Conservation (phyloP, 2,329 filamentous ascomycete genomes). For the Exophiala phaeomuriformis region DNA sequence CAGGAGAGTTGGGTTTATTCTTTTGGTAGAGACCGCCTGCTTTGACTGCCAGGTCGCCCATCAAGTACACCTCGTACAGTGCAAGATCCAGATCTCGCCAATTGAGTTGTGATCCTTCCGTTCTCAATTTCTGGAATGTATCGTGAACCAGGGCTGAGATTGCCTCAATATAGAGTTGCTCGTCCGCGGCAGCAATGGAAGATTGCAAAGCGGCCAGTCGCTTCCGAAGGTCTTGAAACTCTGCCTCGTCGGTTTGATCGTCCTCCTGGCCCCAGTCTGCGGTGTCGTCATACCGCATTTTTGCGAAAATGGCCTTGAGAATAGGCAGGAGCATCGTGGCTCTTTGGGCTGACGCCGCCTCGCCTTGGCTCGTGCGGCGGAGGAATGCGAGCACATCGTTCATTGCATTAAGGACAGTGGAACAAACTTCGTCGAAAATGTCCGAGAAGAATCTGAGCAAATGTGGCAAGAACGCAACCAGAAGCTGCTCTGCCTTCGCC, state of each 20-base stretch:
- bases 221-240: constrained; percentile 91
- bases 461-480: constrained; percentile 77
- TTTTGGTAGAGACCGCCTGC: constrained; percentile 84
- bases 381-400: constrained; percentile 89
- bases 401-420: constrained; percentile 85
- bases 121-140: constrained; percentile 73
- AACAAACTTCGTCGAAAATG: constrained; percentile 97
- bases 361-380: constrained; percentile 62
- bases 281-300: constrained; percentile 97
- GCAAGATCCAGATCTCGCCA: constrained; percentile 95
- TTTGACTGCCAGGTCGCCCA: constrained; percentile 87
- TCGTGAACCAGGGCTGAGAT: constrained; percentile 80
- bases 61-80: constrained; percentile 88
- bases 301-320: constrained; percentile 81
- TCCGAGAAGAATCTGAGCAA: constrained; percentile 92
- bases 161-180: constrained; percentile 78
- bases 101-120: constrained; percentile 67
- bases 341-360: constrained; percentile 64
- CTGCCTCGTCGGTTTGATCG: constrained; percentile 91
- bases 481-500: constrained; percentile 68
- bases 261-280: constrained; percentile 89
- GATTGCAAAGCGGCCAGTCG: constrained; percentile 86
- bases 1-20: constrained; percentile 68
- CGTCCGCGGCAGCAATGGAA: constrained; percentile 81
- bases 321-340: constrained; percentile 78